Evolutionary conservation across 345 rosid genomes (phyloP), one percentile per base, ranked within the genome.

Genomic region (Syzygium oleosum): DNA sequence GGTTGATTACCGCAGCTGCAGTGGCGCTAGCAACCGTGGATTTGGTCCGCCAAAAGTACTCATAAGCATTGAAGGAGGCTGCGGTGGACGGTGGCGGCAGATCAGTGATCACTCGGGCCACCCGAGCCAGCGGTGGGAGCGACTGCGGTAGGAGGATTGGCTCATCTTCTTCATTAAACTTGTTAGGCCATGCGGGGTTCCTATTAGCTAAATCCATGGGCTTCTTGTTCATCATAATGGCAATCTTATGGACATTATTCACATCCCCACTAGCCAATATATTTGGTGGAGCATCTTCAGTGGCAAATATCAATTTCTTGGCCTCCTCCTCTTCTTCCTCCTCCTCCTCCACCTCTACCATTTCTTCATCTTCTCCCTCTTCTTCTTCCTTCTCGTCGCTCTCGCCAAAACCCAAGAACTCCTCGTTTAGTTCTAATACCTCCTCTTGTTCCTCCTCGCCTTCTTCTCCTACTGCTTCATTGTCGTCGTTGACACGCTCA

Each of bases 31-130:
- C 56, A 83, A 86, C 79, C 79, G 90, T 86, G 52, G 92, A 79
- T 88, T 94, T 90, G 78, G 93, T 63, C 90, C 92, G 93, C 96
- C 98, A 94, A 51, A 89, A 90, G 89, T 93, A 96, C 89, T 96
- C 98, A 55, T 92, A 96, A n/a, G 92, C 91, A 89, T 95, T 96
- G 85, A 92, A 90, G n/a, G 94, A 93, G 29, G 92, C 90, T 0
- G 93, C 91, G 17, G 89, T 84, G 1, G 90, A 92, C 9, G 89
- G 87, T 2, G 92, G 52, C 2, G 88, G 86, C 21, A 91, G 85
- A 31, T 91, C 86, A 1, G 95, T 89, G 19, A 92, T 91, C 31
- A 91, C 79, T 86, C 92, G 91, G 41, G 91, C 90, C 84, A 89
- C 90, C 86, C 90, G 90, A 27, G 95, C 93, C 87, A 94, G 89